Conservation (phyloP, 129 eudicot species). For the Chrysanthemum makinoi region DNA sequence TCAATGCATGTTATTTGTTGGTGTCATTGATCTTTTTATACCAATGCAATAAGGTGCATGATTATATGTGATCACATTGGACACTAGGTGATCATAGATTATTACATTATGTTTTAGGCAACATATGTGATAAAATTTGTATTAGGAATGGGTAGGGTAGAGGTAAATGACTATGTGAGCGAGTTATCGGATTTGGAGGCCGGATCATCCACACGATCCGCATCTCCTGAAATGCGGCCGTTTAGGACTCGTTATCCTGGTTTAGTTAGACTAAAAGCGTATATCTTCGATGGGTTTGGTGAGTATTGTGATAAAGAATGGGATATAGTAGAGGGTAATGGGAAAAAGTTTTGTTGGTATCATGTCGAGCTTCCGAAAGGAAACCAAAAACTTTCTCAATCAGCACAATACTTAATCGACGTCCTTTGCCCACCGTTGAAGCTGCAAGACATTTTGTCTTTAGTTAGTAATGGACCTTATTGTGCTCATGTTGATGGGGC, state of each 20-base stretch:
- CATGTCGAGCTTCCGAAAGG: slow-evolving; percentile 78
- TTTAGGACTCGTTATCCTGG: slow-evolving; percentile 35
- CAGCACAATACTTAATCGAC: slow-evolving; percentile 69
- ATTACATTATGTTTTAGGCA: too few relatives aligned
- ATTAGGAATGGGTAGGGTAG: slow-evolving; percentile 20
- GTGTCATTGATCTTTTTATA: too few relatives aligned
- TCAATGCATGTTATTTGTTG: too few relatives aligned
- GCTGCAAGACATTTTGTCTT: slow-evolving; percentile 73
- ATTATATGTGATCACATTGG: too few relatives aligned
- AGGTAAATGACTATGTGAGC: slow-evolving; percentile 10
- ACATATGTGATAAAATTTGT: too few relatives aligned
- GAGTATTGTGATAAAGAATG: slow-evolving; percentile 67
- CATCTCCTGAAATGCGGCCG: slow-evolving; percentile 12
- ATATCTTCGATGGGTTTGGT: slow-evolving; percentile 77
- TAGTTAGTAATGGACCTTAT: slow-evolving; percentile 76
- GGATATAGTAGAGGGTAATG: slow-evolving; percentile 63
- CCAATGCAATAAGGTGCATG: too few relatives aligned
- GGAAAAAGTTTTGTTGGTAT: slow-evolving; percentile 82
- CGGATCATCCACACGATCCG: slow-evolving; percentile 26
- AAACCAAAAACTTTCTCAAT: slow-evolving; percentile 62
- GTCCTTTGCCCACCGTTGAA: slow-evolving; percentile 79
- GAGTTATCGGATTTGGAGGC: slow-evolving; percentile 45
- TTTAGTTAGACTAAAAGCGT: slow-evolving; percentile 48
- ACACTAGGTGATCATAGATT: too few relatives aligned
- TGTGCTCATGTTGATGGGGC: slow-evolving; percentile 86